These are phyloP conservation scores for Acrodontium crateriforme DNA, from an alignment of 2,329 filamentous ascomycete species.

Conservation along the genomic window DNA sequence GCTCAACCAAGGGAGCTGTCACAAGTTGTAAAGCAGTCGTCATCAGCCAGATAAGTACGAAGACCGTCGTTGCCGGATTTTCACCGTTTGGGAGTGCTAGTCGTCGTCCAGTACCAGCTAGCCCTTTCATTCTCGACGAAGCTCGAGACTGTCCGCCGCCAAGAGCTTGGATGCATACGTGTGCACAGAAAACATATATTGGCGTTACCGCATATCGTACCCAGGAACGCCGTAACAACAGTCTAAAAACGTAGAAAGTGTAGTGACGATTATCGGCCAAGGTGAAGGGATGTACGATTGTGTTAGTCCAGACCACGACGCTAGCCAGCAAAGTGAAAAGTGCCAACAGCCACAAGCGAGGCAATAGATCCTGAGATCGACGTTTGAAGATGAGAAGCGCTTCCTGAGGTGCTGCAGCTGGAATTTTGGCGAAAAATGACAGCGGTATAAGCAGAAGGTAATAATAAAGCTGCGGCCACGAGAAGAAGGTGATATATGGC, in stretches of 20 bases:
- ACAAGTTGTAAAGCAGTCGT: conserved; percentile 66
- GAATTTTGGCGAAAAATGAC: conserved; percentile 13
- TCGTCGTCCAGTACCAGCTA: background rate
- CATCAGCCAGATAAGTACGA: conserved; percentile 48
- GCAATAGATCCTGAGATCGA: conserved; percentile 18
- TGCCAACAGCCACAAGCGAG: conserved; percentile 25
- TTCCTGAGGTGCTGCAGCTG: conserved; percentile 15
- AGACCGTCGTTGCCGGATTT: conserved; percentile 28
- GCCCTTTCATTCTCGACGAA: background rate
- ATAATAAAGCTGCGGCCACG: conserved; percentile 58
- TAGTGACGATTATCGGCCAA: conserved; percentile 95
- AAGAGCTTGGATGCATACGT: conserved; percentile 52
- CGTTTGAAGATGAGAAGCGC: conserved; percentile 22
- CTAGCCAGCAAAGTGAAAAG: conserved; percentile 30
- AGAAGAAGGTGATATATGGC: conserved; percentile 83
- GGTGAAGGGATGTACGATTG: conserved; percentile 88
- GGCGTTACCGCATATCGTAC: conserved; percentile 41
- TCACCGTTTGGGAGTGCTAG: conserved; percentile 13
- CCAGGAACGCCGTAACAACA: conserved; percentile 44
- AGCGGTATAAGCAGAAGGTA: conserved; percentile 28
- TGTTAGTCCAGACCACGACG: conserved; percentile 60
- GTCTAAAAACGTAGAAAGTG: conserved; percentile 89
- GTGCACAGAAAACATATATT: conserved; percentile 58
- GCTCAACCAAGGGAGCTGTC: conserved; percentile 85
- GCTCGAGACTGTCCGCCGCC: conserved; percentile 25